Conservation (phyloP, 177 flowering plant species). For the Vitis hybrid region DNA sequence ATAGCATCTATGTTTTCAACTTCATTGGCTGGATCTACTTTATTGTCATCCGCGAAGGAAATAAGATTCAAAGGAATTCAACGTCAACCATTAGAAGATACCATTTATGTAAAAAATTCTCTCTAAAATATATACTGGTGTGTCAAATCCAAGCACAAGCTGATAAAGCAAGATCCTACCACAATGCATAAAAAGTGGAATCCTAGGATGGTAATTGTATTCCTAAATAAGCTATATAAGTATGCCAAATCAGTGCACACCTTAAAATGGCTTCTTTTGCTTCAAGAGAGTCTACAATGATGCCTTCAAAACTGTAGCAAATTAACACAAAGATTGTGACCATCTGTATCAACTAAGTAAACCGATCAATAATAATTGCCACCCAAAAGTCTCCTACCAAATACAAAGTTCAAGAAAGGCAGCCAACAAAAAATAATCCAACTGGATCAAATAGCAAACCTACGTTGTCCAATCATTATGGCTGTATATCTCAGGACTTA, state of each 20-base stretch:
- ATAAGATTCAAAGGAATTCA: too few relatives aligned
- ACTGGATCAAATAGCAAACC: conserved; percentile 24
- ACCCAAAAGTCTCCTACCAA: too few relatives aligned
- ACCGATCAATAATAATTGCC: background rate
- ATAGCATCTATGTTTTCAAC: too few relatives aligned
- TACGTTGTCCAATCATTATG: conserved; percentile 92
- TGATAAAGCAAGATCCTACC: background rate
- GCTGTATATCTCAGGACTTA: conserved; percentile 45
- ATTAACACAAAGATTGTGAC: conserved; percentile 7
- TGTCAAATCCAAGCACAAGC: background rate
- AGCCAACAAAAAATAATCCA: background rate
- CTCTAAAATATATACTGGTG: too few relatives aligned
- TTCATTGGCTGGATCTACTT: too few relatives aligned
- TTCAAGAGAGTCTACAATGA: conserved; percentile 77
- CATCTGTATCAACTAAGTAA: conserved; percentile 1
- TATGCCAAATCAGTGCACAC: conserved; percentile 28
- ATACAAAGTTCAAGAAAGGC: too few relatives aligned
- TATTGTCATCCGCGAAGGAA: too few relatives aligned
- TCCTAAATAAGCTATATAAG: background rate
- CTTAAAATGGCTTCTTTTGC: conserved; percentile 69
- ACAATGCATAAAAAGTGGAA: too few relatives aligned
- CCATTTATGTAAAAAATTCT: too few relatives aligned
- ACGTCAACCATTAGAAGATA: too few relatives aligned
- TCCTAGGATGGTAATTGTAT: background rate
- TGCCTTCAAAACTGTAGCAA: conserved; percentile 78